These are phyloP conservation scores for Penicillium cataractarum DNA, from an alignment of 495 filamentous ascomycete species.

Conservation along the genomic window DNA sequence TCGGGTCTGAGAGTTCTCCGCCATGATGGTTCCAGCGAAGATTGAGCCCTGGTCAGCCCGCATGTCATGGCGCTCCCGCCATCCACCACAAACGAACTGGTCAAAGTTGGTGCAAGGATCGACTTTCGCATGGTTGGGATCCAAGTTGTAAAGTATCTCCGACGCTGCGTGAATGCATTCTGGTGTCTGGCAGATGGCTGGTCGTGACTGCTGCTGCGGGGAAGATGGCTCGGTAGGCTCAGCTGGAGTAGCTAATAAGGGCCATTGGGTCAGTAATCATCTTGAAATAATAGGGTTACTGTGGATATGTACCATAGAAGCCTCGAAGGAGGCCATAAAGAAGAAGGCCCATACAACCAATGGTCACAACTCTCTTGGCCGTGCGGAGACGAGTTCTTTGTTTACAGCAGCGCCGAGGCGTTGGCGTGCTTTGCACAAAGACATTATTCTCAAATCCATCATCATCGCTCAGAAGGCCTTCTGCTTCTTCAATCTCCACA, in stretches of 20 bases:
- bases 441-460: slow-evolving; percentile 9
- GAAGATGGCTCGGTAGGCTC: slow-evolving; percentile 10
- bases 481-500: slow-evolving; percentile 13
- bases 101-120: slow-evolving; percentile 75
- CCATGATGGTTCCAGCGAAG: slow-evolving; percentile 62
- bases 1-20: slow-evolving; percentile 58
- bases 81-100: slow-evolving; percentile 69
- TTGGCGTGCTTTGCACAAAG: slow-evolving; percentile 10
- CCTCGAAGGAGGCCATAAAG: slow-evolving; percentile 10
- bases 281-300: background rate
- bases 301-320: slow-evolving; percentile 6
- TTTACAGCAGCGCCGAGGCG: slow-evolving; percentile 3
- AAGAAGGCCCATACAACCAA: slow-evolving; percentile 14
- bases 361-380: slow-evolving; percentile 13
- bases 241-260: slow-evolving; percentile 1
- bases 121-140: slow-evolving; percentile 62
- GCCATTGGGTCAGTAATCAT: background rate
- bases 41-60: slow-evolving; percentile 65
- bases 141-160: slow-evolving; percentile 67
- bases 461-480: slow-evolving; percentile 4
- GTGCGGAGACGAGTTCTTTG: slow-evolving; percentile 19
- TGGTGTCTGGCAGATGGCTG: slow-evolving; percentile 55
- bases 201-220: slow-evolving; percentile 23
- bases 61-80: slow-evolving; percentile 66
- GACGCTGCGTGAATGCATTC: slow-evolving; percentile 72